phyloP scores from a whole-genome alignment of 176 grass and related monocot genomes.

The Musa acuminata region DNA sequence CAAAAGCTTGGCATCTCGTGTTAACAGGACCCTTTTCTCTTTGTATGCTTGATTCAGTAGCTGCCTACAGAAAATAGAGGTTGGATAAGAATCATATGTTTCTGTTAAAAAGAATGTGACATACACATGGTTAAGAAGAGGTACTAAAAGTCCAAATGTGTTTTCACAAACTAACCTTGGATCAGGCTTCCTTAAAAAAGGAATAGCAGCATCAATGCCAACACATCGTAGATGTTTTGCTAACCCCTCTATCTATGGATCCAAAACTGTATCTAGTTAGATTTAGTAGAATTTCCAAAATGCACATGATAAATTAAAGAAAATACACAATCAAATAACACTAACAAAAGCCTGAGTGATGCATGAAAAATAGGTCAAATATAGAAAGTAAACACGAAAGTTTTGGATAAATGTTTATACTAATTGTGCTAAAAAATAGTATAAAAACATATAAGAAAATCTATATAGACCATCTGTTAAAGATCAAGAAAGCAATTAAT shows the following conservation, averaged over 20 bases:
- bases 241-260: slow-evolving; percentile 81
- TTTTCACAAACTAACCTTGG: slow-evolving; percentile 43
- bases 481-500: not conserved
- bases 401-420: too few species aligned
- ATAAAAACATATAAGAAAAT: not conserved
- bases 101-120: not conserved
- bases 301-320: not conserved
- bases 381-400: too few species aligned
- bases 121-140: not conserved
- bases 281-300: not conserved
- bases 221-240: slow-evolving; percentile 92
- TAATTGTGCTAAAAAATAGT: too few species aligned
- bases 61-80: slow-evolving; percentile 42
- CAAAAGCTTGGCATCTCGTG: slow-evolving; percentile 71
- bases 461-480: not conserved
- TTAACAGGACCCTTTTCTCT: slow-evolving; percentile 80
- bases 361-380: too few species aligned
- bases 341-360: too few species aligned
- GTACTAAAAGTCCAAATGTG: not conserved
- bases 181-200: slow-evolving; percentile 74
- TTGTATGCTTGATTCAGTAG: slow-evolving; percentile 80
- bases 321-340: too few species aligned
- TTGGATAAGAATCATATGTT: slow-evolving; percentile 3
- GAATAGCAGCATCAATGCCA: slow-evolving; percentile 81
- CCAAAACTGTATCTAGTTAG: slow-evolving; percentile 10